phyloP scores from a whole-genome alignment of 1,284 basidiomycete genomes.

The Cystobasidium pallidum region DNA sequence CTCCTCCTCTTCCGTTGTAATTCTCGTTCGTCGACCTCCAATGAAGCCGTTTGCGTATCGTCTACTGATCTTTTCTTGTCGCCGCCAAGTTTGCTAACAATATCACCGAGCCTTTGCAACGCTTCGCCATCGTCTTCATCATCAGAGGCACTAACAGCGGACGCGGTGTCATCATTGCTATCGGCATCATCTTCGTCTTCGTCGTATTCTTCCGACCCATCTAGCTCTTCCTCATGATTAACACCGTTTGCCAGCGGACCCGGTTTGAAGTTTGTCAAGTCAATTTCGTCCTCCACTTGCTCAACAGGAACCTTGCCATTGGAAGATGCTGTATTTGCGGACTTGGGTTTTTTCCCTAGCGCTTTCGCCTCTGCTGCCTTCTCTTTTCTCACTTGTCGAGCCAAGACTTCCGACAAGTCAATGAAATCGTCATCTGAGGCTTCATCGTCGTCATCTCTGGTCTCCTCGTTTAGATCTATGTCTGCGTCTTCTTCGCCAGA shows the following conservation, averaged over 20 bases:
- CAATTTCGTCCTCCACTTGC: slow-evolving; percentile 2
- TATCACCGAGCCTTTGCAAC: slow-evolving; percentile 69
- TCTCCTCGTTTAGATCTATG: slow-evolving; percentile 55
- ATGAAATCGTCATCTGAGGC: slow-evolving; percentile 57
- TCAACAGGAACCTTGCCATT: neutral
- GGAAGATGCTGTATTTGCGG: neutral
- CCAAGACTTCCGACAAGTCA: slow-evolving; percentile 66
- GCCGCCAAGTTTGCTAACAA: slow-evolving; percentile 70
- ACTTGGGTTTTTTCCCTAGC: neutral
- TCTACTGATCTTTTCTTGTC: slow-evolving; percentile 62
- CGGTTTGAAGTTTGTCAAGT: slow-evolving; percentile 32
- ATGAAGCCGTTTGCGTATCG: slow-evolving; percentile 41
- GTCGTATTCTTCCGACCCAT: slow-evolving; percentile 56
- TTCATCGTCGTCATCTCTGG: slow-evolving; percentile 56
- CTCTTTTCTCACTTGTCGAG: slow-evolving; percentile 43
- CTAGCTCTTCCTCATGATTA: slow-evolving; percentile 53
- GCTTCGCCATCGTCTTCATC: slow-evolving; percentile 55
- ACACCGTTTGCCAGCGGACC: neutral
- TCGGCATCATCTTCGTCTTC: slow-evolving; percentile 65
- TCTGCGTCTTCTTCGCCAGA: slow-evolving; percentile 21
- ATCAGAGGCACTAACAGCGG: slow-evolving; percentile 51
- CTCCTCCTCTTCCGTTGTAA: slow-evolving; percentile 48
- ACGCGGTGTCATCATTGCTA: slow-evolving; percentile 53
- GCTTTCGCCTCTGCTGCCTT: slow-evolving; percentile 25
- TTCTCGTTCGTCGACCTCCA: slow-evolving; percentile 46